Evolutionary conservation across 371 early-diverging fungal species (phyloP).

Genomic region (Circinella umbellata): DNA sequence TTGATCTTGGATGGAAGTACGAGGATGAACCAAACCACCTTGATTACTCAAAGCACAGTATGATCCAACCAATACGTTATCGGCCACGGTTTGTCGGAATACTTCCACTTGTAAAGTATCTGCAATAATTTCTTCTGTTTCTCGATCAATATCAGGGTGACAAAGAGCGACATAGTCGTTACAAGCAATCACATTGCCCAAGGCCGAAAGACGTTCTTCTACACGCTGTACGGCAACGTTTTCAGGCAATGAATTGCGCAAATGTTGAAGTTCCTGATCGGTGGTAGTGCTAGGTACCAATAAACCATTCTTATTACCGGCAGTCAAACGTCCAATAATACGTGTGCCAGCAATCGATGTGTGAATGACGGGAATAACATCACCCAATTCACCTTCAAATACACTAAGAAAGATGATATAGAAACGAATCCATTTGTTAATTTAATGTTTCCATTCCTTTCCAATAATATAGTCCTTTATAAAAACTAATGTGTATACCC

Average conservation of each 20-base stretch:
- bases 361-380: slow-evolving; percentile 99
- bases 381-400: slow-evolving; percentile 93
- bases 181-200: slow-evolving; percentile 99
- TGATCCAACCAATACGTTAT: slow-evolving; percentile 98
- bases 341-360: slow-evolving; percentile 98
- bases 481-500: neutral
- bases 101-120: slow-evolving; percentile 99
- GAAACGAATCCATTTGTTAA: no score
- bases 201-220: slow-evolving; percentile 98
- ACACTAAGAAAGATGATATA: slow-evolving; percentile 61
- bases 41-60: slow-evolving; percentile 98
- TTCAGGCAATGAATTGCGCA: slow-evolving; percentile 98
- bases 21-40: slow-evolving; percentile 98
- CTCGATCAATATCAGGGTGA: slow-evolving; percentile 98
- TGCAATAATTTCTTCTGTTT: slow-evolving; percentile 98
- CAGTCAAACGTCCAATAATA: slow-evolving; percentile 96
- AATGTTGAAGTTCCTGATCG: slow-evolving; percentile 99
- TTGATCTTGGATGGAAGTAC: slow-evolving; percentile 96
- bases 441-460: neutral
- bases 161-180: slow-evolving; percentile 99
- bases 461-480: no score
- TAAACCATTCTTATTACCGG: slow-evolving; percentile 97
- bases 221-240: slow-evolving; percentile 95
- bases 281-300: slow-evolving; percentile 97
- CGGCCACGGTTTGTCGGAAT: slow-evolving; percentile 98